These are phyloP conservation scores for Ambrosia trifida DNA, from an alignment of 129 eudicot species.

Conservation along the genomic window DNA sequence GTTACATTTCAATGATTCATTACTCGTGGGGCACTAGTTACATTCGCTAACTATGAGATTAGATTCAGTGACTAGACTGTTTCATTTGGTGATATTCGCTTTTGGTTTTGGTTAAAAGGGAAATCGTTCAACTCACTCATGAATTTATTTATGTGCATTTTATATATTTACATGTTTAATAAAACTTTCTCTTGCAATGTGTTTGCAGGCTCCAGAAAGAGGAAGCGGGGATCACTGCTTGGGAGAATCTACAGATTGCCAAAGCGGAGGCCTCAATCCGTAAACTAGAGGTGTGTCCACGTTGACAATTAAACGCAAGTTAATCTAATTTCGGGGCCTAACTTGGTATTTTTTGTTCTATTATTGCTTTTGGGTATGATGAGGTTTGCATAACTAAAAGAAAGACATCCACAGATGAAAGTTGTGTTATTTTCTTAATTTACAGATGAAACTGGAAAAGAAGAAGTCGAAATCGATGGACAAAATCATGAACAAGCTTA, in stretches of 20 bases:
- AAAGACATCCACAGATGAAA: not conserved
- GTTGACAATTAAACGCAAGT: not conserved
- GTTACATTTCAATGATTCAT: not conserved
- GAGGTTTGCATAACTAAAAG: conserved; percentile 5
- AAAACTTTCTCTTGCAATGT: conserved; percentile 5
- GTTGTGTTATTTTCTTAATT: not conserved
- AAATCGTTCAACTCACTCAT: too few species aligned
- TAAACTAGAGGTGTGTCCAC: conserved; percentile 72
- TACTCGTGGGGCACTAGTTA: not conserved
- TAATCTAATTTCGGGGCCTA: not conserved
- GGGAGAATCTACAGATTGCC: conserved; percentile 97
- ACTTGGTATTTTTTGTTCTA: not conserved
- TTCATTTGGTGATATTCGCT: conserved; percentile 11
- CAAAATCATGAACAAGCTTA: conserved; percentile 68
- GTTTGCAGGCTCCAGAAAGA: conserved; percentile 61
- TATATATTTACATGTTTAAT: not conserved
- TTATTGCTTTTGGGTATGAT: conserved; percentile 1
- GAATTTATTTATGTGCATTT: too few species aligned
- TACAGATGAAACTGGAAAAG: conserved; percentile 88
- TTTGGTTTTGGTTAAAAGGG: not conserved
- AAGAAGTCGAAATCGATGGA: conserved; percentile 75
- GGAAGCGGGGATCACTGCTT: conserved; percentile 85
- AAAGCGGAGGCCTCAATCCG: conserved; percentile 86
- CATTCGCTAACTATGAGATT: not conserved
- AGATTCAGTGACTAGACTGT: not conserved